Conservation (phyloP, 192 early-diverging fungal species). For the Coemansia sp. region DNA sequence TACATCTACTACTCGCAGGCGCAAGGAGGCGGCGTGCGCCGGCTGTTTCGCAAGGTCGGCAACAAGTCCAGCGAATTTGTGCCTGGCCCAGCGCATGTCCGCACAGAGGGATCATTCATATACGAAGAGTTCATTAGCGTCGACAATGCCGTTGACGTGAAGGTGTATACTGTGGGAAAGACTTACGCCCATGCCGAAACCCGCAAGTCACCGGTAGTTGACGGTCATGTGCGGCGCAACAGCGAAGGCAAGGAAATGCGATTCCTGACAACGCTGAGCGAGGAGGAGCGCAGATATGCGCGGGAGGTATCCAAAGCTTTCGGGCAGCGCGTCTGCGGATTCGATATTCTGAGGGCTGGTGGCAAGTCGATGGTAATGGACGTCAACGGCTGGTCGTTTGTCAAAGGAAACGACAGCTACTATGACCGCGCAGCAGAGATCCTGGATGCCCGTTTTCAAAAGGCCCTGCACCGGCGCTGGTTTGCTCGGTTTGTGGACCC, state of each 20-base stretch:
- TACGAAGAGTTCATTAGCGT: constrained; percentile 96
- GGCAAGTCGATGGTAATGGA: constrained; percentile 90
- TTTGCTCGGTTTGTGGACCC: constrained; percentile 59
- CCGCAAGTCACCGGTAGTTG: constrained; percentile 94
- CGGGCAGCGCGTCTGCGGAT: constrained; percentile 93
- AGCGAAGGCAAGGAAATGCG: constrained; percentile 97
- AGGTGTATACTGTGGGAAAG: constrained; percentile 92
- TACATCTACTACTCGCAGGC: constrained; percentile 85
- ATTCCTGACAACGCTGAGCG: constrained; percentile 79
- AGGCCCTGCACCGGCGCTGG: constrained; percentile 60
- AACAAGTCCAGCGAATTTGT: constrained; percentile 95
- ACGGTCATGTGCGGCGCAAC: constrained; percentile 92
- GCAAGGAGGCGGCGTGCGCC: constrained; percentile 78
- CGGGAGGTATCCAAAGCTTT: constrained; percentile 72
- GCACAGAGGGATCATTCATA: constrained; percentile 78
- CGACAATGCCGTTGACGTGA: constrained; percentile 95
- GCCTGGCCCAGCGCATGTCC: constrained; percentile 62
- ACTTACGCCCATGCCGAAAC: constrained; percentile 93
- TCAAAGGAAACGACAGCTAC: constrained; percentile 93
- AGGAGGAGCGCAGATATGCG: constrained; percentile 77
- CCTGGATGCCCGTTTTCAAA: constrained; percentile 74
- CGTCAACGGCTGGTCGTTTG: constrained; percentile 99
- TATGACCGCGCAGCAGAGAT: constrained; percentile 81
- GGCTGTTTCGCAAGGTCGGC: constrained; percentile 81
- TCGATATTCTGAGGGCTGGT: constrained; percentile 84